Evolutionary conservation across 2,329 filamentous ascomycete species (phyloP), one percentile per base, ranked within the genome.

Genomic region (Gaeumannomyces tritici): DNA sequence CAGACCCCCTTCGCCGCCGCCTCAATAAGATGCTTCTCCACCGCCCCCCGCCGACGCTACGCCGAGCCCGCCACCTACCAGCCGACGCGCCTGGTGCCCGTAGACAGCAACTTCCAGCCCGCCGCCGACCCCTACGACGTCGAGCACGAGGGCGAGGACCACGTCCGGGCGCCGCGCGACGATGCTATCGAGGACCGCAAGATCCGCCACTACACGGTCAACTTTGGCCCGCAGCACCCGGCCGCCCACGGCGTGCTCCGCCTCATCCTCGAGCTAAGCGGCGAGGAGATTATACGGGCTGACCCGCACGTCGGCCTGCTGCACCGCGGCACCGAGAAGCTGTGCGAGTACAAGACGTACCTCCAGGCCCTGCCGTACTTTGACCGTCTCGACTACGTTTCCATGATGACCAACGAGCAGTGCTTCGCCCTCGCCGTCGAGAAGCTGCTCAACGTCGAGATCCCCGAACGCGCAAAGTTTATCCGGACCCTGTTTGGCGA

Each of bases 401-500:
- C 92, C 72, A 99, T 99, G 96, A 99, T 99, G 95, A 99, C 95
- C 72, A 99, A 99, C 78, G 95, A 99, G 83, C 95, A 99, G 79
- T 96, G 92, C 74, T 99, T 91, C 78, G 87, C 92, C 51, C 84
- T 99, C 68, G 95, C 92, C 26, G 93, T 98, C 62, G 95, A 99
- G 84, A 99, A 99, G 83, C 84, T 99, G 65, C 82, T 99, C 71
- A 99, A 99, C 77, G 83, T 99, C 67, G 96, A 99, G 75, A 90
- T 99, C 66, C 95, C 95, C 28, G 89, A 95, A 67, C 85, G 95
- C 72, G 95, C 95, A 70, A 98, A 99, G 81, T 99, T 88, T 81
- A 99, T 99, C 73, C 86, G 95, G 68, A 98, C 93, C 42, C 0
- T 99, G 80, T 99, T 99, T 76, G 95, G 86, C 70, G 95, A 99